These are phyloP conservation scores for Acanthamoeba healyi DNA, from an alignment of 208 protist genomes.

Conservation along the genomic window DNA sequence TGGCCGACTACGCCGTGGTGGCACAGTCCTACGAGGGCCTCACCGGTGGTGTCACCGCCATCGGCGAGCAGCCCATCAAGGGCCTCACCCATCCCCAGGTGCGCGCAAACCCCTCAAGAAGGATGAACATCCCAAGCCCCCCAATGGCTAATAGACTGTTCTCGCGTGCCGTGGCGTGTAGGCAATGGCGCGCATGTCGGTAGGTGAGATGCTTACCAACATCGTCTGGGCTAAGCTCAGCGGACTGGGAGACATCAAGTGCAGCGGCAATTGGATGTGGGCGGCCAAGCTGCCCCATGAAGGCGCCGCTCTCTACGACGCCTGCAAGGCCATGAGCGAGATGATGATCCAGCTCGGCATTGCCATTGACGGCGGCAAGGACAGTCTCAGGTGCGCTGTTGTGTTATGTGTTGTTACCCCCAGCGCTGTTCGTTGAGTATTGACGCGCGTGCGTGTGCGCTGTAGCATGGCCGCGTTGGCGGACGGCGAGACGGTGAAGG, in stretches of 20 bases:
- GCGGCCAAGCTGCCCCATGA: slow-evolving; percentile 90
- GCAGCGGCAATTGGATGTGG: slow-evolving; percentile 92
- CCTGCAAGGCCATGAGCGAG: slow-evolving; percentile 86
- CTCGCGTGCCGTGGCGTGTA: not conserved
- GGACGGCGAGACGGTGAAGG: slow-evolving; percentile 86
- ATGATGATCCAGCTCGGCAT: slow-evolving; percentile 88
- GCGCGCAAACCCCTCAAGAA: not conserved
- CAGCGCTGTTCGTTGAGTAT: not conserved
- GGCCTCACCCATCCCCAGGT: slow-evolving; percentile 56
- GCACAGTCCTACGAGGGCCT: slow-evolving; percentile 78
- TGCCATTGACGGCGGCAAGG: slow-evolving; percentile 91
- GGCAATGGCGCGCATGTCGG: slow-evolving; percentile 88
- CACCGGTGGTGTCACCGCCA: slow-evolving; percentile 56
- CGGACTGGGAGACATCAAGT: slow-evolving; percentile 87
- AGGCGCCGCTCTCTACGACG: slow-evolving; percentile 89
- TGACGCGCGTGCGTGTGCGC: not conserved
- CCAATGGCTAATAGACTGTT: not conserved
- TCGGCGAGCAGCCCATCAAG: slow-evolving; percentile 92
- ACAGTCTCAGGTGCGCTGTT: slow-evolving; percentile 82
- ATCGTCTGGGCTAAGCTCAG: slow-evolving; percentile 87
- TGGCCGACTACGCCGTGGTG: slow-evolving; percentile 88
- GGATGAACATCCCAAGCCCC: too few species aligned
- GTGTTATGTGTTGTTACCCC: not conserved
- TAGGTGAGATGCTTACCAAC: slow-evolving; percentile 90
- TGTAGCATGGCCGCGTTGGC: slow-evolving; percentile 73